Base-by-base conservation (phyloP, 305 asterid species). In the Fraxinus paxiana region DNA sequence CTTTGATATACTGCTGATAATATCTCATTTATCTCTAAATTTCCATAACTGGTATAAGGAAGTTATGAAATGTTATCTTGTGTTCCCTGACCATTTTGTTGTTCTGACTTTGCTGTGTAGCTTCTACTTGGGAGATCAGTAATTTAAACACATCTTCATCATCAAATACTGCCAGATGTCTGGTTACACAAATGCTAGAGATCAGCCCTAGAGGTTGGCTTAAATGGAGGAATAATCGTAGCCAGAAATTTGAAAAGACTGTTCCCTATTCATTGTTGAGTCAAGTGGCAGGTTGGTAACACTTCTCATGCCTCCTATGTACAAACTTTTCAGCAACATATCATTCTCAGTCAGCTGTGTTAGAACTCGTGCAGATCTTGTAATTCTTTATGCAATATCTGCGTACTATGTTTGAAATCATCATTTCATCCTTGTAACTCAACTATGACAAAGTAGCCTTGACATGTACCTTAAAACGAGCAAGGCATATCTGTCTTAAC, bases 111-210 rank as follows among this genome's bases (percentile, higher is more conserved):
- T 75, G 6, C 73, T 46, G 37, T 90, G 87, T 82, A 96, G 99
- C 97, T 89, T 94, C 98, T 79, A 86, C 98, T 12, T 96, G 99
- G 99, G 99, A 96, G 90, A 93, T 96, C 56, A 89, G 93, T 82
- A 87, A 91, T 85, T 78, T 96, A 84, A 88, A 82, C 87, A 59
- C 90, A 26, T 79, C 94, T 31, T 85, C 97, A 33, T 83, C 92
- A 10, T 74, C 83, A 83, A 85, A 56, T 81, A 83, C 85, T 84
- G 87, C 84, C 77, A 89, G 88, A 86, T 92, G 98, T 87, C 93
- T 94, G 12, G 92, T 96, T 85, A 91, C 98, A 37, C 97, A 91
- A 79, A 94, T 90, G 69, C 91, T 96, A 65, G 99, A 96, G 92
- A 91, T 96, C 80, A 89, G 86, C 88, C 88, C 87, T 75, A 91